These are phyloP conservation scores for Starmerella vitae DNA, from an alignment of 805 yeast species.

Conservation along the genomic window DNA sequence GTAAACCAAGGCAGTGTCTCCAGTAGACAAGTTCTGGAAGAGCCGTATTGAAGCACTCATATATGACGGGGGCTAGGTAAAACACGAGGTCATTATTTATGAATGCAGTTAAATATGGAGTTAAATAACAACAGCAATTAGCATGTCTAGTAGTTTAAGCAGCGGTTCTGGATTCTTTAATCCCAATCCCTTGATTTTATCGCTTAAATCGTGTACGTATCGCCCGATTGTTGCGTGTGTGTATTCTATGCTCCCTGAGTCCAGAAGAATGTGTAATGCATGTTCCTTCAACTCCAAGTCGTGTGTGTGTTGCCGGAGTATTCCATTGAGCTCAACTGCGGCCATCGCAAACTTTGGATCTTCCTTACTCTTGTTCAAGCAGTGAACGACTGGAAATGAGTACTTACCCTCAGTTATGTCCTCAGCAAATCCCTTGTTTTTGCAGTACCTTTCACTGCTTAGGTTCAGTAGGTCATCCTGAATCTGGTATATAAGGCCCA, in stretches of 20 bases:
- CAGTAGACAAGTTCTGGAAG: conserved; percentile 7
- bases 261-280: conserved; percentile 37
- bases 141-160: conserved; percentile 2
- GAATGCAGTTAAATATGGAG: neutral
- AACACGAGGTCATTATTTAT: neutral
- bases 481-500: conserved; percentile 79
- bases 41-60: conserved; percentile 7
- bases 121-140: neutral
- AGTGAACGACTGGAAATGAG: conserved; percentile 73
- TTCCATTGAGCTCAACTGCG: conserved; percentile 24
- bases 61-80: neutral
- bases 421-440: conserved; percentile 67
- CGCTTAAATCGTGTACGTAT: conserved; percentile 22
- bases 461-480: conserved; percentile 74
- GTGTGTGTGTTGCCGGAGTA: conserved; percentile 40
- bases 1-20: conserved; percentile 73
- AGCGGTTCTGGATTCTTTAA: conserved; percentile 5
- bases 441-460: conserved; percentile 36
- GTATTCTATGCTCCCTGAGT: conserved; percentile 33
- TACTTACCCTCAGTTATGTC: conserved; percentile 84
- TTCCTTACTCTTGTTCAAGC: too few species aligned
- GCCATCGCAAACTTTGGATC: conserved; percentile 20
- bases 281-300: conserved; percentile 38
- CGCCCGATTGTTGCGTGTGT: conserved; percentile 25
- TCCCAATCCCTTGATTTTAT: conserved; percentile 16